These are phyloP conservation scores for Cyberlindnera lachancei DNA, from an alignment of 805 yeast species.

Conservation along the genomic window DNA sequence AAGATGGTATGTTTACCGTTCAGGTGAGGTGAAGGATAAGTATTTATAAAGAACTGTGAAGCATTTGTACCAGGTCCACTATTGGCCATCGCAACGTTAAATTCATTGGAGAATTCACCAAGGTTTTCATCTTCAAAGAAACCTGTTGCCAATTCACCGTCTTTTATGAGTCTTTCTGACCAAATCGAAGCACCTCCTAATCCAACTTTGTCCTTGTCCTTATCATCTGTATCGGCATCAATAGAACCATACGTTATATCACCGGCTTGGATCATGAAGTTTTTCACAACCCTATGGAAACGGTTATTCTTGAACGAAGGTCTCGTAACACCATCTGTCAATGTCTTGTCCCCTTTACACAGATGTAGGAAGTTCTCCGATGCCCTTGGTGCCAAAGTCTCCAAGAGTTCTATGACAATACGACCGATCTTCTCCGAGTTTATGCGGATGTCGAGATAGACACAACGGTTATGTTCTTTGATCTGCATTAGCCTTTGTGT, in stretches of 20 bases:
- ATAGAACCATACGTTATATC: slow-evolving; percentile 39
- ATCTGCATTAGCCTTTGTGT: too few species aligned
- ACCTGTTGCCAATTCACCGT: slow-evolving; percentile 24
- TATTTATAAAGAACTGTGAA: slow-evolving; percentile 67
- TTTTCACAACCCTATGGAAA: slow-evolving; percentile 59
- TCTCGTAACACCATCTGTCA: slow-evolving; percentile 15
- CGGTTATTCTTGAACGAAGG: slow-evolving; percentile 35
- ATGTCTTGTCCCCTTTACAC: slow-evolving; percentile 30
- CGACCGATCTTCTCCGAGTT: slow-evolving; percentile 42
- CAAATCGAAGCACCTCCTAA: slow-evolving; percentile 41
- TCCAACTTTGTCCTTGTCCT: slow-evolving; percentile 25
- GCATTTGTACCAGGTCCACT: slow-evolving; percentile 44
- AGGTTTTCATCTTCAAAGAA: slow-evolving; percentile 53
- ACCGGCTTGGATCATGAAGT: slow-evolving; percentile 68
- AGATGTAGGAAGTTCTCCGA: slow-evolving; percentile 41
- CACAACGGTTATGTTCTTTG: slow-evolving; percentile 9
- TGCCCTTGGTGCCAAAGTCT: slow-evolving; percentile 49
- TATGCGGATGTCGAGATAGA: slow-evolving; percentile 47
- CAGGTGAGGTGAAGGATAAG: slow-evolving; percentile 65
- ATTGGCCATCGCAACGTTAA: slow-evolving; percentile 60
- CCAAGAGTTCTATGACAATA: slow-evolving; percentile 48
- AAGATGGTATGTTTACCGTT: slow-evolving; percentile 71
- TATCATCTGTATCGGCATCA: slow-evolving; percentile 16
- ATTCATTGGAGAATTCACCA: slow-evolving; percentile 35
- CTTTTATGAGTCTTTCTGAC: slow-evolving; percentile 11